Evolutionary conservation across 805 yeast species (phyloP).

Genomic region (Saturnispora galanensis): DNA sequence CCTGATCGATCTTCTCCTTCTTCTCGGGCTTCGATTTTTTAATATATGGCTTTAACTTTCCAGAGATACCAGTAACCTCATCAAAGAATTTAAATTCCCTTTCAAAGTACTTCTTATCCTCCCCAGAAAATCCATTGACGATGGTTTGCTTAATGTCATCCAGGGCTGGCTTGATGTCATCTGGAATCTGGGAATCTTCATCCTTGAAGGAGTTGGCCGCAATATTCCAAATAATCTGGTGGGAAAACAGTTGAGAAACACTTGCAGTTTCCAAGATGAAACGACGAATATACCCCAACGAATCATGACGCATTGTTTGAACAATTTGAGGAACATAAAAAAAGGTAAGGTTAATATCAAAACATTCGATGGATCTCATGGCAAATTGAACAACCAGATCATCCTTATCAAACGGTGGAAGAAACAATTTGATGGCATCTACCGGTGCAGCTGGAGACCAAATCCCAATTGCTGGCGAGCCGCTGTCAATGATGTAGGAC

Average conservation of each 20-base stretch:
- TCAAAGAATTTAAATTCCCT: constrained; percentile 82
- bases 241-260: constrained; percentile 86
- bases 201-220: constrained; percentile 85
- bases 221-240: constrained; percentile 98
- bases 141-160: constrained; percentile 63
- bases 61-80: constrained; percentile 88
- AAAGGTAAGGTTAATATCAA: constrained; percentile 80
- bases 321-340: constrained; percentile 98
- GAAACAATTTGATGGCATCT: constrained; percentile 72
- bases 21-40: constrained; percentile 93
- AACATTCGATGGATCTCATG: constrained; percentile 79
- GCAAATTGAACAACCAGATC: constrained; percentile 75
- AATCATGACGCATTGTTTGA: constrained; percentile 78
- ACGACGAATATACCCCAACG: constrained; percentile 74
- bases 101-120: constrained; percentile 60
- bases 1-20: constrained; percentile 92
- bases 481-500: constrained; percentile 33
- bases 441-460: constrained; percentile 78
- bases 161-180: constrained; percentile 70
- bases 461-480: constrained; percentile 26
- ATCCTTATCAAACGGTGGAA: constrained; percentile 60
- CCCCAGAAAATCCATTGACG: constrained; percentile 47
- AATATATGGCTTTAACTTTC: constrained; percentile 88
- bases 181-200: constrained; percentile 76
- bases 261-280: constrained; percentile 88